Percentiles rank a stretch among this genome's conserved stretches.
These are phyloP conservation scores for Zygoascus bituminiphila DNA, from an alignment of 805 yeast genomes.

Conservation along the genomic window DNA sequence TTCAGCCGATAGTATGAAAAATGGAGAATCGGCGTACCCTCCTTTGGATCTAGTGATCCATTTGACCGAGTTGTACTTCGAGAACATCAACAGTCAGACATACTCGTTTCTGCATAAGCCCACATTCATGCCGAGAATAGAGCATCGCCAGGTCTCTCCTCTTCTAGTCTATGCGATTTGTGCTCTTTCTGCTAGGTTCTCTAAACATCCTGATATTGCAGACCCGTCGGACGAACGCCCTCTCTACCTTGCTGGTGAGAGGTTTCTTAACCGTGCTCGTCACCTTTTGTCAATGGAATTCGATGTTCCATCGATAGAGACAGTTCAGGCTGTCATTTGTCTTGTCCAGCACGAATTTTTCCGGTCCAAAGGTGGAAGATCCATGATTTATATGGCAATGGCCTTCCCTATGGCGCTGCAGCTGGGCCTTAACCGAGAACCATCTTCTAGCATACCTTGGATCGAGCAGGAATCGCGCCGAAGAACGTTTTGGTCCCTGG, in stretches of 20 bases:
- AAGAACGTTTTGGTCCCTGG: constrained; percentile 30
- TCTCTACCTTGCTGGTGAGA: constrained; percentile 15
- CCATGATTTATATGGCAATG: constrained; percentile 30
- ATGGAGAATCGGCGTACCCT: constrained; percentile 6
- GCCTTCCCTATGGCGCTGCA: constrained; percentile 30
- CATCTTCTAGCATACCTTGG: constrained; percentile 18
- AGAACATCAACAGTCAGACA: constrained; percentile 28
- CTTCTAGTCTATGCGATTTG: constrained; percentile 28
- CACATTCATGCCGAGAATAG: constrained; percentile 23
- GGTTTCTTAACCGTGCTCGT: constrained; percentile 15
- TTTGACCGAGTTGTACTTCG: constrained; percentile 29
- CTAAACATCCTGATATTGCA: constrained; percentile 26
- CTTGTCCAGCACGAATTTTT: constrained; percentile 31
- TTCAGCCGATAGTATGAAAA: not conserved
- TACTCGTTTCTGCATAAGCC: constrained; percentile 30
- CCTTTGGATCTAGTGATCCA: constrained; percentile 22
- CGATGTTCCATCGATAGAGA: constrained; percentile 26
- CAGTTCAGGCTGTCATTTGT: constrained; percentile 28
- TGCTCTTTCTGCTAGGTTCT: constrained; percentile 29
- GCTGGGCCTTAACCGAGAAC: constrained; percentile 24
- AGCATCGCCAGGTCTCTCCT: constrained; percentile 23
- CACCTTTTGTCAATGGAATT: constrained; percentile 14
- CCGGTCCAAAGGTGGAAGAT: constrained; percentile 26
- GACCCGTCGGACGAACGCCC: constrained; percentile 3
- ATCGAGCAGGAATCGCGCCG: constrained; percentile 28